Base-by-base conservation (phyloP, 2,329 filamentous ascomycete species). In the Beauveria bassiana region DNA sequence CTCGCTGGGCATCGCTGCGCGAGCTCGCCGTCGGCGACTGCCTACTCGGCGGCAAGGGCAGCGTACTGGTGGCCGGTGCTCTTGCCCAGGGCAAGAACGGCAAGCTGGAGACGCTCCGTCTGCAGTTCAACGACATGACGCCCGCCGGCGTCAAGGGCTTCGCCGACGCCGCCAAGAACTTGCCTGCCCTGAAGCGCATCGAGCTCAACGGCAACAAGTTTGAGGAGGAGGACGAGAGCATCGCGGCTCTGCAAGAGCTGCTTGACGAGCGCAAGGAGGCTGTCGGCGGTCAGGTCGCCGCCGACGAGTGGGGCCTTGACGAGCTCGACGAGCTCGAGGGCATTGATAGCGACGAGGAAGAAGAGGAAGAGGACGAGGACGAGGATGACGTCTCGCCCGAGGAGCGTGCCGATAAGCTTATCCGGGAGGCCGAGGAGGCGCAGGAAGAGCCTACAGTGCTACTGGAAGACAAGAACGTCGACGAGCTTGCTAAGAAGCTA, bases 191-290 rank as follows among this genome's bases (percentile, higher is more conserved):
- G 66, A 89, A 88, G 77, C 87, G 93, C 69, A 85, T 99, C 55
- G 95, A 98, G 77, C 79, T 99, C 66, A 98, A 99, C 73, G 95
- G 95, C 56, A 99, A 99, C 79, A 95, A 91, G 72, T 96, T 99
- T 68, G 79, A 83, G 9, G 93, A 97, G 73, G 91, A 96, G 3
- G 91, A 98, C 68, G 79, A 84, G 52, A 84, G 84, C 31, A 81
- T 97, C 47, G 76, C 85, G 64, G 80, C 79, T 24, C 79, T 98
- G 51, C 84, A 86, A 66, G 83, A 86, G 57, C 78, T 95, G 31
- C 79, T 97, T 28, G 87, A 91, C 62, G 82, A 85, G 69, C 86
- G 92, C 65, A 93, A 93, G 77, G 89, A 93, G 72, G 86, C 88
- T 66, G 69, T 85, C 3, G 87, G 81, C 31, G 87, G 87, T 18